These are phyloP conservation scores for Erodium texanum DNA, from an alignment of 441 rosid species.

Conservation along the genomic window DNA sequence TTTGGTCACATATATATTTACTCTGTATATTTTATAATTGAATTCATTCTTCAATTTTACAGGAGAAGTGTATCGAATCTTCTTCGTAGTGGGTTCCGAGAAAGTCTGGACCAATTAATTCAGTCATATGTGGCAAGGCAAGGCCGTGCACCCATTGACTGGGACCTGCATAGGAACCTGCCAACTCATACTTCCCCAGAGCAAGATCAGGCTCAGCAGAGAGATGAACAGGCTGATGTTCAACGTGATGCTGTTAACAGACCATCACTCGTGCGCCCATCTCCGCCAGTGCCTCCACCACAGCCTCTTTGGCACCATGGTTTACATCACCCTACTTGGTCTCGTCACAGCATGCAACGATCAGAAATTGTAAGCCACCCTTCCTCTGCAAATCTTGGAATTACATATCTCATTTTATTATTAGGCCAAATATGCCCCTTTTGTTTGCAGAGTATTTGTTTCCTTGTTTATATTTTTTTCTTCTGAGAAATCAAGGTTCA, in stretches of 20 bases:
- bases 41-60: conserved; percentile 15
- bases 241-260: conserved; percentile 39
- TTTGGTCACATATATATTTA: neutral
- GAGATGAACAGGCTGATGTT: conserved; percentile 42
- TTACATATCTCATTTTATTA: neutral
- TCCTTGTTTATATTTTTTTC: conserved; percentile 34
- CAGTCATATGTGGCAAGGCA: conserved; percentile 29
- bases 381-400: conserved; percentile 23
- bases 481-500: neutral
- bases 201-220: conserved; percentile 50
- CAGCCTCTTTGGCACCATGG: conserved; percentile 94
- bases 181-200: conserved; percentile 35
- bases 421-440: neutral
- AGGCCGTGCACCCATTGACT: conserved; percentile 63
- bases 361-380: conserved; percentile 63
- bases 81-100: conserved; percentile 87
- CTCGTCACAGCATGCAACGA: conserved; percentile 83
- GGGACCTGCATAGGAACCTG: conserved; percentile 73
- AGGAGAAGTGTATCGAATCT: conserved; percentile 90
- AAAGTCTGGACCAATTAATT: conserved; percentile 75
- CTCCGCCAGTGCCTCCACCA: conserved; percentile 87
- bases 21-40: neutral
- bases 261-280: conserved; percentile 54
- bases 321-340: conserved; percentile 74
- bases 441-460: conserved; percentile 12